Evolutionary conservation across 2,329 filamentous ascomycete genomes (phyloP).

Genomic region (Fusarium sp.): DNA sequence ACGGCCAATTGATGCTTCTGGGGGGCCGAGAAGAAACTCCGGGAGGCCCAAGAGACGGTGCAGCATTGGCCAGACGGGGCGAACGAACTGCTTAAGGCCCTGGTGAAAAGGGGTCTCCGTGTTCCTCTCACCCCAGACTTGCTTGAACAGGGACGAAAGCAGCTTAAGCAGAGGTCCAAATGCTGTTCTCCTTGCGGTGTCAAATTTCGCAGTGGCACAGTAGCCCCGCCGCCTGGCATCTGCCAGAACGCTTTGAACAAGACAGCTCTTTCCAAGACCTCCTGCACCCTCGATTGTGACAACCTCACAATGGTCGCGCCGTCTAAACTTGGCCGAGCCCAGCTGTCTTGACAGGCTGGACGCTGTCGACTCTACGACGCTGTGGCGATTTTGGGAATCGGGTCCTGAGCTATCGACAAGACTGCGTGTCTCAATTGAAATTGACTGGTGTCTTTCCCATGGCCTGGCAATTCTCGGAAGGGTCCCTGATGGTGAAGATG

Average conservation of each 20-base stretch:
- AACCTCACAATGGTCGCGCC: slow-evolving; percentile 71
- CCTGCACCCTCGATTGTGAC: slow-evolving; percentile 69
- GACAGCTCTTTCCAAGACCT: slow-evolving; percentile 72
- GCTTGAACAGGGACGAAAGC: slow-evolving; percentile 73
- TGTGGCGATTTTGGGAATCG: slow-evolving; percentile 55
- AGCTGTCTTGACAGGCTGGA: slow-evolving; percentile 64
- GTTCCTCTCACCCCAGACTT: slow-evolving; percentile 73
- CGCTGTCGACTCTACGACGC: slow-evolving; percentile 56
- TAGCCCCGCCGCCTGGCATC: slow-evolving; percentile 71
- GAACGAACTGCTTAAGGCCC: slow-evolving; percentile 68
- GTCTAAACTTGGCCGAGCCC: slow-evolving; percentile 66
- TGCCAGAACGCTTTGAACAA: slow-evolving; percentile 70
- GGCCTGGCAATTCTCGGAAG: slow-evolving; percentile 53
- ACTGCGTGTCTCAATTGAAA: slow-evolving; percentile 60
- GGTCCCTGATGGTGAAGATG: slow-evolving; percentile 56
- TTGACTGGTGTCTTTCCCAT: slow-evolving; percentile 64
- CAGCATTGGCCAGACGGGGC: slow-evolving; percentile 71
- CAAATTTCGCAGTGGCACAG: slow-evolving; percentile 73
- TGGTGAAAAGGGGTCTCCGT: slow-evolving; percentile 72
- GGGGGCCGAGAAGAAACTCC: slow-evolving; percentile 73
- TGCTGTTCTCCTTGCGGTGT: slow-evolving; percentile 67
- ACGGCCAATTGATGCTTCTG: slow-evolving; percentile 50
- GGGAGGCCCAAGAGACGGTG: slow-evolving; percentile 70
- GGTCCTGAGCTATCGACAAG: slow-evolving; percentile 55
- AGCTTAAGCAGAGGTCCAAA: slow-evolving; percentile 72